Evolutionary conservation across 1,139 yeast genomes (phyloP), one percentile per base, ranked within the genome.

Genomic region (Saccharomyces uvarum): DNA sequence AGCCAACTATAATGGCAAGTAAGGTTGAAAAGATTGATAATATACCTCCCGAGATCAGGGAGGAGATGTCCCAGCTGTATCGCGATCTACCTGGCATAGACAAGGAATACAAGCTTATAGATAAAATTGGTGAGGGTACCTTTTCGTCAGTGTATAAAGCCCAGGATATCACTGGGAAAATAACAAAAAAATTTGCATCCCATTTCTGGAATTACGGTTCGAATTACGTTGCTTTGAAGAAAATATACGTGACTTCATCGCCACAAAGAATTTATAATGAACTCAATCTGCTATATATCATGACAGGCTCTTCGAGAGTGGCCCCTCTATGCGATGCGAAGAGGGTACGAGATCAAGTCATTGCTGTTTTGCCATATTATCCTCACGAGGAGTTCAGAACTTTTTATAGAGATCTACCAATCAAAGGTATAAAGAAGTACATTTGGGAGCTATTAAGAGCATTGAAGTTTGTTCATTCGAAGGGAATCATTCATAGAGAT

Each of bases 61-160:
- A 81, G 57, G 97, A 90, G 67, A 83, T 89, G 77, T 76, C 75
- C 50, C 75, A 76, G 55, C 76, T 91, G 32, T 83, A 81, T 59
- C 76, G 74, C 48, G 77, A 84, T 38, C 89, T 91, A 65, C 84
- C 84, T 2, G 78, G 78, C 0, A 74, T 91, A 49, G 73, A 81
- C 1, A 73, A 75, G 29, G 78, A 81, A 51, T 91, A 86, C 65
- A 75, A 83, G 47, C 73, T 93, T 26, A 72, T 88, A 38, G 95
- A 88, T 63, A 88, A 91, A 67, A 88, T 91, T 60, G 99, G 99
- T 11, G 97, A 91, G 69, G 97, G 98, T 27, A 90, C 98, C 0
- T 90, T 90, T 65, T 87, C 96, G 24, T 82, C 90, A 1, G 97
- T 93, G 3, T 93, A 89, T 75, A 86, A 86, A 66, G 97, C 98